These are phyloP conservation scores for barley (Hordeum vulgare) DNA, from an alignment of 176 grass and related monocot genomes.

Conservation along the genomic window DNA sequence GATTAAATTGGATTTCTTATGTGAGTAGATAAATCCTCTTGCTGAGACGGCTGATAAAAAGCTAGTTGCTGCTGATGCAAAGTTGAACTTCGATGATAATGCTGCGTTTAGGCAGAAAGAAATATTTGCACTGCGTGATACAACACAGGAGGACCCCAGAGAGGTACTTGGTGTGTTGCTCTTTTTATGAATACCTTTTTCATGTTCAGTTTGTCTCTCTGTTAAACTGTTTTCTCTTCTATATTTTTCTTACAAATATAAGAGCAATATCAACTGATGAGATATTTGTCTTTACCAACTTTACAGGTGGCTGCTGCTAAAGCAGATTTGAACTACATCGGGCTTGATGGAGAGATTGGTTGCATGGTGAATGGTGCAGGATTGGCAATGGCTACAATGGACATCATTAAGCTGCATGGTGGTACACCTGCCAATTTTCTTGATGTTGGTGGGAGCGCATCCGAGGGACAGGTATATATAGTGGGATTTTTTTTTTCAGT, in stretches of 20 bases:
- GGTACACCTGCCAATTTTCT: slow-evolving; percentile 99
- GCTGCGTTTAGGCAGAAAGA: slow-evolving; percentile 94
- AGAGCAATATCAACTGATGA: not conserved
- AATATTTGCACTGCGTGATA: slow-evolving; percentile 84
- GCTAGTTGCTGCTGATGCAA: slow-evolving; percentile 96
- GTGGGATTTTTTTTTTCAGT: not conserved
- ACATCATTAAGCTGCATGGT: slow-evolving; percentile 98
- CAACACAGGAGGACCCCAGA: slow-evolving; percentile 97
- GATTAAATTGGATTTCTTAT: slow-evolving; percentile 34
- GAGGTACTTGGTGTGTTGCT: slow-evolving; percentile 36
- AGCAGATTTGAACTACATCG: slow-evolving; percentile 98
- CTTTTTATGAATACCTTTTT: not conserved
- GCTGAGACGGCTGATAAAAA: slow-evolving; percentile 87
- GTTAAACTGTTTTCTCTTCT: not conserved
- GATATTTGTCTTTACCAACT: slow-evolving; percentile 12
- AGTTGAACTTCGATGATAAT: slow-evolving; percentile 99
- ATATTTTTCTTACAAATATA: not conserved
- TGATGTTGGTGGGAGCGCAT: slow-evolving; percentile 97
- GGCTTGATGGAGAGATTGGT: slow-evolving; percentile 98
- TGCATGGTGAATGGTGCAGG: slow-evolving; percentile 99
- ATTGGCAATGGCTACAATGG: slow-evolving; percentile 99
- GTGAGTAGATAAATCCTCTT: slow-evolving; percentile 90
- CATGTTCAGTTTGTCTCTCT: not conserved
- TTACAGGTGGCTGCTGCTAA: slow-evolving; percentile 84
- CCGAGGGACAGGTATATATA: slow-evolving; percentile 80